Percentiles rank a stretch among this genome's conserved stretches.
phyloP scores from a whole-genome alignment of 345 rosid species.

The Eucalyptus microcorys region DNA sequence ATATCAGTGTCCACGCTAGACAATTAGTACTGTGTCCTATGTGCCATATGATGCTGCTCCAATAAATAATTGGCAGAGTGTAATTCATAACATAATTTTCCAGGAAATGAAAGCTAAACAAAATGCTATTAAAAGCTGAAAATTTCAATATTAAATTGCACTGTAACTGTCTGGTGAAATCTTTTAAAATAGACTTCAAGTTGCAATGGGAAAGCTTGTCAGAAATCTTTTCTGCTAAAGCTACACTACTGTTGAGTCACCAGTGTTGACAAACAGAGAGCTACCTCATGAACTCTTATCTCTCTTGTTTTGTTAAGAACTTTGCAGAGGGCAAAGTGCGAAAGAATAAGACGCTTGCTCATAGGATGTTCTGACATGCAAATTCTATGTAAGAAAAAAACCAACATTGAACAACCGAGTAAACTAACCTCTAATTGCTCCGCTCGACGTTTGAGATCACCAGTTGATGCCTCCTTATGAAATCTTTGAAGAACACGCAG shows the following conservation, averaged over 20 bases:
- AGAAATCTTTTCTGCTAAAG: background rate
- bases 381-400: background rate
- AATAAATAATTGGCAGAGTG: background rate
- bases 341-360: background rate
- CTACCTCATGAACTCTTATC: background rate
- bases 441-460: constrained; percentile 34
- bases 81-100: background rate
- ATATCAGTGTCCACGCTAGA: background rate
- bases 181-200: background rate
- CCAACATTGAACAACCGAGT: background rate
- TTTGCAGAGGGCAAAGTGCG: background rate
- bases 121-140: background rate
- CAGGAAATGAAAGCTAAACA: background rate
- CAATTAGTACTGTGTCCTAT: background rate
- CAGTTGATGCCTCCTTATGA: constrained; percentile 42
- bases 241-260: background rate
- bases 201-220: background rate
- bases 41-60: background rate
- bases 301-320: background rate
- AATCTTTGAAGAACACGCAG: constrained; percentile 39
- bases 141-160: background rate
- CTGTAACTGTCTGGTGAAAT: background rate
- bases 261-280: background rate
- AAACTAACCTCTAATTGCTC: constrained; percentile 31
- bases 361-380: background rate